phyloP scores from a whole-genome alignment of 208 protist genomes.

The Trypanosoma melophagium region DNA sequence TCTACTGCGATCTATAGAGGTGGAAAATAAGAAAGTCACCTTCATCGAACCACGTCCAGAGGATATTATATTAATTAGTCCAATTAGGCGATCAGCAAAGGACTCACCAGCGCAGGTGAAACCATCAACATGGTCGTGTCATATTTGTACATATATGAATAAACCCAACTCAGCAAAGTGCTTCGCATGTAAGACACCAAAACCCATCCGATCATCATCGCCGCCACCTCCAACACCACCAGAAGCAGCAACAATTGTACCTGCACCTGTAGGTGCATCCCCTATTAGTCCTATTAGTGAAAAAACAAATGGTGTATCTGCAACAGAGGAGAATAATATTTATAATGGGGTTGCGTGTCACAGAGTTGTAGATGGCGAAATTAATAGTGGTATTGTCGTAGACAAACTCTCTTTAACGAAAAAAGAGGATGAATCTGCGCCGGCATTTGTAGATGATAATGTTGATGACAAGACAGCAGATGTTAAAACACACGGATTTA shows the following conservation, averaged over 20 bases:
- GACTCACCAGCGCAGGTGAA: slow-evolving; percentile 28
- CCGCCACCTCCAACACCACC: background rate
- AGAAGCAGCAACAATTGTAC: background rate
- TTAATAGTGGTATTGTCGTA: background rate
- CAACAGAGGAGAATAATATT: background rate
- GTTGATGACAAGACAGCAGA: background rate
- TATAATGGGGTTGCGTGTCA: background rate
- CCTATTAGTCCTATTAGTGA: too few relatives aligned
- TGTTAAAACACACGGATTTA: too few relatives aligned
- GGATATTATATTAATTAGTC: slow-evolving; percentile 74
- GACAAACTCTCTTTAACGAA: too few relatives aligned
- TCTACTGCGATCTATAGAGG: slow-evolving; percentile 76
- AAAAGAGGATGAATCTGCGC: background rate
- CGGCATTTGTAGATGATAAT: background rate
- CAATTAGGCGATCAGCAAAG: slow-evolving; percentile 30
- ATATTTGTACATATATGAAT: slow-evolving; percentile 76
- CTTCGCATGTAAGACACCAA: slow-evolving; percentile 57
- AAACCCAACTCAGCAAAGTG: slow-evolving; percentile 46
- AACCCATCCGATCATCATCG: background rate
- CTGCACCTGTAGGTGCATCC: too few relatives aligned
- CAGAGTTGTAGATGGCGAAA: background rate
- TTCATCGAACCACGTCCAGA: slow-evolving; percentile 52
- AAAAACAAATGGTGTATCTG: too few relatives aligned
- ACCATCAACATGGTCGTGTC: slow-evolving; percentile 59
- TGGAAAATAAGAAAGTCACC: slow-evolving; percentile 60